These are phyloP conservation scores for Hypoxylon crocopeplum DNA, from an alignment of 495 filamentous ascomycete species.

Conservation along the genomic window DNA sequence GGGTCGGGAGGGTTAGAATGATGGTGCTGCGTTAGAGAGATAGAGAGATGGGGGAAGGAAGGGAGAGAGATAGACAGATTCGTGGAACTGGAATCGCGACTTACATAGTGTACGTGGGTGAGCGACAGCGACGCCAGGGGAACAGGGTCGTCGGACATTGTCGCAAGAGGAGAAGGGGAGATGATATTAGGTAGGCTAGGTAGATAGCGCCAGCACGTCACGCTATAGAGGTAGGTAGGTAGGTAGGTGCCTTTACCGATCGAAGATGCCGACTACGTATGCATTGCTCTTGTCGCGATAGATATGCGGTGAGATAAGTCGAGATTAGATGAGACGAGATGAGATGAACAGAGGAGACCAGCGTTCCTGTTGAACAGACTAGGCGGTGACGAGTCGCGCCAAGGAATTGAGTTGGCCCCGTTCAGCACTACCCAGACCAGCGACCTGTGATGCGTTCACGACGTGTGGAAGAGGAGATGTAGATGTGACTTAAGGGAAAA, in stretches of 20 bases:
- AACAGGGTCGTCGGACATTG: conserved; percentile 65
- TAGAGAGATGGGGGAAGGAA: neutral
- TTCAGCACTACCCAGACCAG: conserved; percentile 1
- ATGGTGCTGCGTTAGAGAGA: neutral
- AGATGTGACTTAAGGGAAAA: too few species aligned
- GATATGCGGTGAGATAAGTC: neutral
- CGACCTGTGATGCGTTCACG: neutral
- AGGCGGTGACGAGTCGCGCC: neutral
- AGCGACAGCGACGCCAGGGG: conserved; percentile 88
- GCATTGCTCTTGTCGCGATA: conserved; percentile 2
- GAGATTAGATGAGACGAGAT: too few species aligned
- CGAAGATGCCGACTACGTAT: neutral
- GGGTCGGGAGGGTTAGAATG: neutral
- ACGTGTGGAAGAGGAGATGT: conserved; percentile 17
- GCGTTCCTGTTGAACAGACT: neutral
- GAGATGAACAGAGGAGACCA: neutral
- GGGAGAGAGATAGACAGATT: neutral
- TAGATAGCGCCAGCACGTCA: too few species aligned
- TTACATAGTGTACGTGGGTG: conserved; percentile 95
- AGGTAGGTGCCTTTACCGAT: neutral
- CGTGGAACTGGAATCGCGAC: neutral
- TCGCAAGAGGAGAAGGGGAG: neutral
- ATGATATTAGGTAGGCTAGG: too few species aligned
- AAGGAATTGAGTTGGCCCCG: neutral
- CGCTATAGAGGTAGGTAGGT: neutral